Conservation (phyloP, 805 yeast species). For the Ogataea neopini region DNA sequence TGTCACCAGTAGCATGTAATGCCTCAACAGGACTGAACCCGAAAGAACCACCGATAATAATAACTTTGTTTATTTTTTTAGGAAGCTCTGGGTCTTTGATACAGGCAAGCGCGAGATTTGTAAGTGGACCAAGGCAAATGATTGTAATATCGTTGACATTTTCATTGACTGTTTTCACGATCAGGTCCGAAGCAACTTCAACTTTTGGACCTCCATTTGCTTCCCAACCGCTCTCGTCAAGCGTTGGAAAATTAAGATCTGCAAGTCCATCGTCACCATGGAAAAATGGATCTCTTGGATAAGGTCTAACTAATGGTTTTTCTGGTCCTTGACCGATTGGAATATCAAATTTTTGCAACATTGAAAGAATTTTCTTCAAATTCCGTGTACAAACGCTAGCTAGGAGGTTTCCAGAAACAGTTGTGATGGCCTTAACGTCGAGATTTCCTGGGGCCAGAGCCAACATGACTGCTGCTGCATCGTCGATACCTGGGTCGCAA, state of each 20-base stretch:
- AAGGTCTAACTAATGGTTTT: constrained; percentile 28
- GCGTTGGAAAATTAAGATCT: constrained; percentile 24
- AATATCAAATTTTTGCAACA: constrained; percentile 22
- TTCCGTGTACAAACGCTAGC: constrained; percentile 27
- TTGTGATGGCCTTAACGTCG: constrained; percentile 31
- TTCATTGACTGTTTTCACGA: constrained; percentile 22
- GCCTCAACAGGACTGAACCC: constrained; percentile 28
- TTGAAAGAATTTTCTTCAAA: constrained; percentile 24
- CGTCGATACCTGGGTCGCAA: constrained; percentile 33
- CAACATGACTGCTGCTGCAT: constrained; percentile 27
- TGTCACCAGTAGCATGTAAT: constrained; percentile 32
- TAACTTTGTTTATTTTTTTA: constrained; percentile 23
- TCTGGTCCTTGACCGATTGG: constrained; percentile 32
- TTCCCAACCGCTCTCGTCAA: constrained; percentile 20
- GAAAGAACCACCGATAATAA: constrained; percentile 31
- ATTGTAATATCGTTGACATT: constrained; percentile 21
- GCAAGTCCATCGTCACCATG: constrained; percentile 31
- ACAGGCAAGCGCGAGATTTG: constrained; percentile 28
- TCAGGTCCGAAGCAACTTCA: constrained; percentile 26
- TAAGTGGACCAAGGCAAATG: constrained; percentile 28
- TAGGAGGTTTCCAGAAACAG: constrained; percentile 29
- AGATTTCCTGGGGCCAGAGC: constrained; percentile 26
- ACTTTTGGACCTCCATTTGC: constrained; percentile 7
- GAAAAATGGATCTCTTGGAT: constrained; percentile 31
- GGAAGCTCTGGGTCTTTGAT: constrained; percentile 28